Base-by-base conservation (phyloP, 768 basidiomycete genomes). In the Tricholoma furcatifolium region DNA sequence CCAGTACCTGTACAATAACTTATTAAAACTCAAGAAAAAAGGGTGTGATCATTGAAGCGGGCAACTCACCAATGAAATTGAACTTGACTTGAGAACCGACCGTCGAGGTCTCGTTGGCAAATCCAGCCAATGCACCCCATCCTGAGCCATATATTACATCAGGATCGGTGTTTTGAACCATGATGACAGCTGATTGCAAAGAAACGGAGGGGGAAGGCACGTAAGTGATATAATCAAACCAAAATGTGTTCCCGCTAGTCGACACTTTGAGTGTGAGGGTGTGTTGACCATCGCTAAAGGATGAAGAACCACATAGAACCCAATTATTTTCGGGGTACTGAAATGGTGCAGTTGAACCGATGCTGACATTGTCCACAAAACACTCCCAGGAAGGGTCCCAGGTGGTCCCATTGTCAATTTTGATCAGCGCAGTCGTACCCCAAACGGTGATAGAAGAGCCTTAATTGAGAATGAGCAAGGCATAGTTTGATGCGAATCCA, bases 151-250 rank as follows among this genome's bases (percentile, higher is more conserved):
- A 50, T 0, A 18, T 1, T 7, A 57, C 24, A 20, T 15, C 43
- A 6, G 48, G 30, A 15, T 57, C 56, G 10, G 36, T 27, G 21
- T 57, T 51, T 11, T 57, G 42, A 17, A 57, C 49, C 10, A 45
- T 32, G 27, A 57, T 21, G 23, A 47, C 44, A 24, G 56, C 21
- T 18, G 40, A 21, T 1, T 46, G 23, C 23, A 15, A 43, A n/a
- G 61, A 55, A 0, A 35, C 52, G 17, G 30, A 30, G 0, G 60
- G 38, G 6, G 63, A 64, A 18, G 68, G 65, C 12, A 57, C 30
- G 44, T 62, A 67, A 23, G 60, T 55, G 27, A 69, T 41, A 18
- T 58, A 56, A 45, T 69, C 68, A 17, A 69, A 60, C 66, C 66
- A 67, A 44, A 69, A 69, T 0, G 64, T 65, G n/a, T 60, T 60